Evolutionary conservation across 495 filamentous ascomycete species (phyloP).

Genomic region (Aspergillus nidulans): DNA sequence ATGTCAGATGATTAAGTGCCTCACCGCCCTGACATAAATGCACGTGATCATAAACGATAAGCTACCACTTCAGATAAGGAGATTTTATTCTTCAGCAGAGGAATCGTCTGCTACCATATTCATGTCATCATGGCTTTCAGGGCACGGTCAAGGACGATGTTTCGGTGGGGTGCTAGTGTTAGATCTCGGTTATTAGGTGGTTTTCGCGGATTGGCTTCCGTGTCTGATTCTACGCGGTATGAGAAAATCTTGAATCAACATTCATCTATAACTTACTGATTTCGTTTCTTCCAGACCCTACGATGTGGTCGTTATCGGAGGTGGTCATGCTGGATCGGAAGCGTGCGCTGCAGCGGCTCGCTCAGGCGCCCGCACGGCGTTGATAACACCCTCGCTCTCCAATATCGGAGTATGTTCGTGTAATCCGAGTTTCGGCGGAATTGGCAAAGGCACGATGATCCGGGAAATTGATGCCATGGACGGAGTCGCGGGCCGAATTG

Average conservation of each 20-base stretch:
- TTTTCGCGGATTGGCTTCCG: slow-evolving; percentile 42
- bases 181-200: slow-evolving; percentile 20
- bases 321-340: slow-evolving; percentile 93
- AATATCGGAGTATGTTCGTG: slow-evolving; percentile 96
- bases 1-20: too few species aligned
- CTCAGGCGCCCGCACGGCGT: slow-evolving; percentile 80
- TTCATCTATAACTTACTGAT: not conserved
- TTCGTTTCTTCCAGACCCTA: slow-evolving; percentile 52
- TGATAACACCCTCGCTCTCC: slow-evolving; percentile 79
- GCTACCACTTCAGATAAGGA: not conserved
- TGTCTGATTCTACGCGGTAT: slow-evolving; percentile 42
- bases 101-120: not conserved
- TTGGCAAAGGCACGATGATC: slow-evolving; percentile 97
- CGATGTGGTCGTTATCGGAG: slow-evolving; percentile 93
- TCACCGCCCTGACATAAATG: not conserved
- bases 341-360: slow-evolving; percentile 91
- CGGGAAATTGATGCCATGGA: slow-evolving; percentile 95
- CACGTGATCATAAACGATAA: slow-evolving; percentile 5
- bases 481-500: slow-evolving; percentile 80
- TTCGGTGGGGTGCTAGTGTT: slow-evolving; percentile 29
- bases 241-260: slow-evolving; percentile 1
- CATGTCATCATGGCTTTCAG: slow-evolving; percentile 33
- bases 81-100: not conserved
- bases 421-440: slow-evolving; percentile 95
- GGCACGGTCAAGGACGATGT: slow-evolving; percentile 24